These are phyloP conservation scores for Mortierella sp. DNA, from an alignment of 371 early-diverging fungal genomes.

Conservation along the genomic window DNA sequence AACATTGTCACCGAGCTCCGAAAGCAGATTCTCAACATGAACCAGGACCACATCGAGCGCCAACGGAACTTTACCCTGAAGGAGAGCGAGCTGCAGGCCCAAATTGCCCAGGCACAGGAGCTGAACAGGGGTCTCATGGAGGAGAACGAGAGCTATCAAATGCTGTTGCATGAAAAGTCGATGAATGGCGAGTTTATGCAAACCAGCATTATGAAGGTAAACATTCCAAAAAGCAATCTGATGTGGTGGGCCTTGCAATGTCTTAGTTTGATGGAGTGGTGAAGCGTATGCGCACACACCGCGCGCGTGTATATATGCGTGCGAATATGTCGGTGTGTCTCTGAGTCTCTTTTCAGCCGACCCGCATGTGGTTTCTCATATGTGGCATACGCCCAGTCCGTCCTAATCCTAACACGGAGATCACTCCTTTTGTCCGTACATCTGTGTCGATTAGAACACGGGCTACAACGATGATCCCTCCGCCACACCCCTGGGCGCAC, in stretches of 20 bases:
- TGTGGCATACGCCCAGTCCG: background rate
- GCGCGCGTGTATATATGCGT: background rate
- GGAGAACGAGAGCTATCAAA: constrained; percentile 89
- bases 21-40: constrained; percentile 29
- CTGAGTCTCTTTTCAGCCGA: background rate
- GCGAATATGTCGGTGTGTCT: background rate
- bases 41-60: constrained; percentile 38
- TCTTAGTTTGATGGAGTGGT: background rate
- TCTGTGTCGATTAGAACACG: constrained; percentile 21
- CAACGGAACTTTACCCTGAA: constrained; percentile 25
- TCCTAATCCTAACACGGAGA: background rate
- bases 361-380: constrained; percentile 2
- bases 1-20: constrained; percentile 38
- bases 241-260: background rate
- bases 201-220: constrained; percentile 67
- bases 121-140: constrained; percentile 82
- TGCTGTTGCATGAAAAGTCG: constrained; percentile 84
- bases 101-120: constrained; percentile 73
- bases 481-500: constrained; percentile 8
- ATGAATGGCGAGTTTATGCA: constrained; percentile 83
- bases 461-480: constrained; percentile 39
- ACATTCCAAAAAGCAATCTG: background rate
- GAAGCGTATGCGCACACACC: background rate
- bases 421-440: background rate
- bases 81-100: constrained; percentile 64